Evolutionary conservation across 768 basidiomycete species (phyloP).

Genomic region (Royoungia palumana): DNA sequence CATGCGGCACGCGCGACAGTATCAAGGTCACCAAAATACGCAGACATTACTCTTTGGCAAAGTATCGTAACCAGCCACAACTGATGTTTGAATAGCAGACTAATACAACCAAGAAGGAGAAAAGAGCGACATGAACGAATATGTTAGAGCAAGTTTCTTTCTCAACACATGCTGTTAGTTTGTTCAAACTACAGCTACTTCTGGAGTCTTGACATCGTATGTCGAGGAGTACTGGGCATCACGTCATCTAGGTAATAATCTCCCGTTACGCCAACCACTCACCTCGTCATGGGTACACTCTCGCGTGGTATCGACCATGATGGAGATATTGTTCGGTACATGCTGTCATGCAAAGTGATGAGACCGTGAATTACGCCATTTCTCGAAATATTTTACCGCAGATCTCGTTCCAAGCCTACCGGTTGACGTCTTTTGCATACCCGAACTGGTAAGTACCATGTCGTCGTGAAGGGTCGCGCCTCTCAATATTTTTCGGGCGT

Average conservation of each 20-base stretch:
- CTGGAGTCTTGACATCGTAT: constrained; percentile 8
- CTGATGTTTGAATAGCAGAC: no score
- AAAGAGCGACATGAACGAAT: no score
- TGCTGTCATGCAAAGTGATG: constrained; percentile 9
- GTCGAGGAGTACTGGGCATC: not conserved
- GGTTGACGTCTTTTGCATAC: constrained; percentile 2
- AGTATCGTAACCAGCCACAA: no score
- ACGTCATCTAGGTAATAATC: not conserved
- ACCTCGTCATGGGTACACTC: constrained; percentile 45
- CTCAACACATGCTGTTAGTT: no score
- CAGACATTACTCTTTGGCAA: no score
- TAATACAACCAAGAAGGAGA: no score
- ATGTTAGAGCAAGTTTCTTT: no score
- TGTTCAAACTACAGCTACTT: constrained; percentile 8
- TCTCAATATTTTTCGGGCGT: constrained; percentile 49
- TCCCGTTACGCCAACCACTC: not conserved
- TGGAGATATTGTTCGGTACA: constrained; percentile 50
- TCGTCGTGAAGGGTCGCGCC: constrained; percentile 4
- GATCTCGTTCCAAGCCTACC: constrained; percentile 1
- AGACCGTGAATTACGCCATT: not conserved
- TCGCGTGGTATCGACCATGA: constrained; percentile 62
- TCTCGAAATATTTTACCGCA: not conserved
- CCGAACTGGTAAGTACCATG: constrained; percentile 11
- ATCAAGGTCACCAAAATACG: no score
- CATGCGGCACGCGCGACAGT: no score